These are phyloP conservation scores for Austroboletus olivaceoglutinosus DNA, from an alignment of 1,284 basidiomycete genomes.

Conservation along the genomic window DNA sequence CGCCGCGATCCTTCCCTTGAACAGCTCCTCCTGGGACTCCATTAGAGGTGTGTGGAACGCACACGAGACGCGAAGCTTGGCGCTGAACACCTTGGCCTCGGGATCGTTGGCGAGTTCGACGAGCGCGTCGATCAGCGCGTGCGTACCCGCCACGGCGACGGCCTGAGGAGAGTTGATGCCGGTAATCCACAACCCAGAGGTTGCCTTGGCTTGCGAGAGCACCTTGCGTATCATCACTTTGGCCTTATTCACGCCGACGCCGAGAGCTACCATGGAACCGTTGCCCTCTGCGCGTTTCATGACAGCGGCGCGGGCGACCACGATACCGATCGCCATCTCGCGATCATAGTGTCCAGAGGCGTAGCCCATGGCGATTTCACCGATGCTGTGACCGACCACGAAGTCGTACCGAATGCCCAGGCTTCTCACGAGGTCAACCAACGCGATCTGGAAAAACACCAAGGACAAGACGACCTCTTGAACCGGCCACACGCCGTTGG, in stretches of 20 bases:
- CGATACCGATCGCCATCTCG: conserved; percentile 31
- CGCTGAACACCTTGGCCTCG: conserved; percentile 26
- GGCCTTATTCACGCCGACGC: conserved; percentile 33
- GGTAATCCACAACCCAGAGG: conserved; percentile 31
- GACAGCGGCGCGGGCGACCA: conserved; percentile 31
- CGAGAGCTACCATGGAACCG: conserved; percentile 32
- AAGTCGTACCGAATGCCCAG: conserved; percentile 30
- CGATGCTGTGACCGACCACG: conserved; percentile 34
- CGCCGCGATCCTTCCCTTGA: conserved; percentile 21
- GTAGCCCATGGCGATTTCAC: conserved; percentile 35
- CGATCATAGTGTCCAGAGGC: conserved; percentile 34
- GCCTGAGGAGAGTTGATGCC: conserved; percentile 34
- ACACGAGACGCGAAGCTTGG: conserved; percentile 29
- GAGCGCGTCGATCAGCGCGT: conserved; percentile 28
- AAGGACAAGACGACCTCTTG: conserved; percentile 32
- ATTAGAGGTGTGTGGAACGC: conserved; percentile 34
- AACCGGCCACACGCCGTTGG: conserved; percentile 31
- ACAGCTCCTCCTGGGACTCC: conserved; percentile 31
- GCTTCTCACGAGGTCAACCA: conserved; percentile 29
- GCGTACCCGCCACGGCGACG: conserved; percentile 30
- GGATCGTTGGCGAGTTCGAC: conserved; percentile 31
- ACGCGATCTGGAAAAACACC: conserved; percentile 29
- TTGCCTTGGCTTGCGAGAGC: conserved; percentile 23
- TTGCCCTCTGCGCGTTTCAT: conserved; percentile 33
- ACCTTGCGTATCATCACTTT: conserved; percentile 32